phyloP scores from a whole-genome alignment of 257 asterid species.

The Penstemon eatonii region DNA sequence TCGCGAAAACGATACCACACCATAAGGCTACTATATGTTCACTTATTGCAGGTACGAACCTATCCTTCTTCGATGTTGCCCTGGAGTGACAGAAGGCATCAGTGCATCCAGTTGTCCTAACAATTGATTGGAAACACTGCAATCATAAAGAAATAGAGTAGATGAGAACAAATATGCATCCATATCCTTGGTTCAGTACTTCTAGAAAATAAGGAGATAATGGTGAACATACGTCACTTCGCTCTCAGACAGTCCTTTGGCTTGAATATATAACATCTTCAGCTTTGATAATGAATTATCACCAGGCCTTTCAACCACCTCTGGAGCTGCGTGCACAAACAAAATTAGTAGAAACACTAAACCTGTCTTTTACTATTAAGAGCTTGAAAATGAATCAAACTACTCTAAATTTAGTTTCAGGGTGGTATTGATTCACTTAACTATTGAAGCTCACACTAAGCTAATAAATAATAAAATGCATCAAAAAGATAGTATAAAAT shows the following conservation, averaged over 20 bases:
- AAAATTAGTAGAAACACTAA: slow-evolving; percentile 21
- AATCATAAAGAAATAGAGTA: slow-evolving; percentile 26
- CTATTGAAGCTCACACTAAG: slow-evolving; percentile 17
- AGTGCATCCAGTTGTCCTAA: slow-evolving; percentile 73
- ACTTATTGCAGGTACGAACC: slow-evolving; percentile 50
- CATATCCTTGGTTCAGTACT: slow-evolving; percentile 1
- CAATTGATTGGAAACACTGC: slow-evolving; percentile 78
- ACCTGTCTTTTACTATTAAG: neutral
- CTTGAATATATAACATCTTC: slow-evolving; percentile 70
- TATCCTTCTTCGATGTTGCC: slow-evolving; percentile 80
- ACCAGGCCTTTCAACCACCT: slow-evolving; percentile 83
- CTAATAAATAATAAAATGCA: neutral
- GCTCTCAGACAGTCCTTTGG: slow-evolving; percentile 81
- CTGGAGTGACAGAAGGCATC: slow-evolving; percentile 75
- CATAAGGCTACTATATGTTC: slow-evolving; percentile 9
- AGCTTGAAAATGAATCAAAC: slow-evolving; percentile 5
- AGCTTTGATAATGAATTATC: slow-evolving; percentile 77
- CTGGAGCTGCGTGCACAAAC: slow-evolving; percentile 67
- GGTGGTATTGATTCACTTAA: slow-evolving; percentile 9
- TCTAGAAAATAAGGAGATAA: slow-evolving; percentile 11
- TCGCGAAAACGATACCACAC: neutral
- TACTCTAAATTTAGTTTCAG: neutral
- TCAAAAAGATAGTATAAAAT: neutral
- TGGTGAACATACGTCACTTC: slow-evolving; percentile 63
- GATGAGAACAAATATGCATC: slow-evolving; percentile 18